These are phyloP conservation scores for Babesia sp. DNA, from an alignment of 169 alveolate genomes.

Conservation along the genomic window DNA sequence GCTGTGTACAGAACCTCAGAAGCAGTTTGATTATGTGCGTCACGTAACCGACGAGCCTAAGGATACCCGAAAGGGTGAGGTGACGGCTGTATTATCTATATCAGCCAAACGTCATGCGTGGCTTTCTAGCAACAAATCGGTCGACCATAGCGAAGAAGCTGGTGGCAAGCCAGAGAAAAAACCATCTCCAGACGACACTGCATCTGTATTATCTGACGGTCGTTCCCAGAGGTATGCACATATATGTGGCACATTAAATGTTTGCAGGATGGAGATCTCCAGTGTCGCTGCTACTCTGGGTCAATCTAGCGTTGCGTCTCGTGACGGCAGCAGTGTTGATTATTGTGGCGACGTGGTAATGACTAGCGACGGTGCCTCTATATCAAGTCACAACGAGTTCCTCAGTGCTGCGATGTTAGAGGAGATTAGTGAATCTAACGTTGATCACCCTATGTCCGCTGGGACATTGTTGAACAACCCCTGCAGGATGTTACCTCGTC, in stretches of 20 bases:
- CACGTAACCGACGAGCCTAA: conserved; percentile 71
- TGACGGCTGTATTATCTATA: conserved; percentile 83
- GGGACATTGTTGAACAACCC: conserved; percentile 83
- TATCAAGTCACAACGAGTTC: conserved; percentile 7
- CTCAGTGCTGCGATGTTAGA: conserved; percentile 16
- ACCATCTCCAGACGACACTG: conserved; percentile 62
- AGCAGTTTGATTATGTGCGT: conserved; percentile 78
- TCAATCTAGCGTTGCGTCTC: conserved; percentile 75
- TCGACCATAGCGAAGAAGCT: conserved; percentile 35
- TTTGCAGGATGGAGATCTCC: conserved; percentile 61
- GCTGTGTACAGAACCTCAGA: conserved; percentile 79
- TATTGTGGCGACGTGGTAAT: conserved; percentile 38
- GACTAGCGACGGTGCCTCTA: conserved; percentile 45
- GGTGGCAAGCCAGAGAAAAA: conserved; percentile 38
- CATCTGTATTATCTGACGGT: conserved; percentile 74
- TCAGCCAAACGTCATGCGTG: conserved; percentile 75
- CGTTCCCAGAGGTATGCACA: conserved; percentile 45
- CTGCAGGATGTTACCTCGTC: conserved; percentile 87
- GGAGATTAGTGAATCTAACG: conserved; percentile 39
- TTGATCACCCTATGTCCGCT: conserved; percentile 21
- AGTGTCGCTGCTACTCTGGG: conserved; percentile 80
- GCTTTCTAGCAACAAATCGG: conserved; percentile 49
- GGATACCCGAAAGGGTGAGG: conserved; percentile 80
- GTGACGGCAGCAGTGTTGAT: conserved; percentile 67
- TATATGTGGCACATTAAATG: not conserved